A percentile compares a stretch with the other conserved stretches of the same genome.
Evolutionary conservation across 1,284 basidiomycete species (phyloP).

Genomic region (Peniophora sp.): DNA sequence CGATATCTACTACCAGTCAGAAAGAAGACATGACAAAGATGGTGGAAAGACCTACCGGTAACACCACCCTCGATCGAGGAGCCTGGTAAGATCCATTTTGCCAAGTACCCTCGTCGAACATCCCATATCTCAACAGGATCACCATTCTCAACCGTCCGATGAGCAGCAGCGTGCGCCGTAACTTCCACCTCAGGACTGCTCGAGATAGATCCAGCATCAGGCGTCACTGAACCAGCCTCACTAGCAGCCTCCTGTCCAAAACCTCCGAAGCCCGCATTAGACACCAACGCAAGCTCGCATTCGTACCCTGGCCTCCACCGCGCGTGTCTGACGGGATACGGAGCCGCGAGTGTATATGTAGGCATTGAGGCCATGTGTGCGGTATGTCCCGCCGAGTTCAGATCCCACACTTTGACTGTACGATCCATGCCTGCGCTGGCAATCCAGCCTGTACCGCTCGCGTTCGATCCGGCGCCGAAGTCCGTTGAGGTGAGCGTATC

Average conservation of each 20-base stretch:
- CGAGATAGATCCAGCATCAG: conserved; percentile 6
- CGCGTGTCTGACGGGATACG: conserved; percentile 68
- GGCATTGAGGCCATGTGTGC: conserved; percentile 53
- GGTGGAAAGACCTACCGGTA: conserved; percentile 42
- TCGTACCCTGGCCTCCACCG: conserved; percentile 76
- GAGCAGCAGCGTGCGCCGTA: conserved; percentile 10
- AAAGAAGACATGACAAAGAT: background rate
- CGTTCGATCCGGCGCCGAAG: conserved; percentile 14
- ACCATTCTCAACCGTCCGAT: conserved; percentile 27
- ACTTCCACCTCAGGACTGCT: background rate
- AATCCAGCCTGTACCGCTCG: conserved; percentile 63
- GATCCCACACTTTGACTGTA: conserved; percentile 84
- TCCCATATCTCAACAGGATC: conserved; percentile 85
- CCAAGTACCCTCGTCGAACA: conserved; percentile 71
- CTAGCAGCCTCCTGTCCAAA: conserved; percentile 6
- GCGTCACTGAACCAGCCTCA: conserved; percentile 1
- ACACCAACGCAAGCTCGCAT: conserved; percentile 72
- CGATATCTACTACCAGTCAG: conserved; percentile 38
- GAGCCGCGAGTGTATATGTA: conserved; percentile 67
- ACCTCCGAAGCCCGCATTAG: conserved; percentile 49
- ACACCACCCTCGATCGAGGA: conserved; percentile 60
- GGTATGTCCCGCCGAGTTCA: conserved; percentile 39
- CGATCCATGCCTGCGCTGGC: conserved; percentile 78
- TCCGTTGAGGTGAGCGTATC: conserved; percentile 7
- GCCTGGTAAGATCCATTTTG: conserved; percentile 72